A percentile compares a stretch with the other conserved stretches of the same genome.
phyloP scores from a whole-genome alignment of 371 early-diverging fungal genomes.

The Syncephalis plumigaleata region DNA sequence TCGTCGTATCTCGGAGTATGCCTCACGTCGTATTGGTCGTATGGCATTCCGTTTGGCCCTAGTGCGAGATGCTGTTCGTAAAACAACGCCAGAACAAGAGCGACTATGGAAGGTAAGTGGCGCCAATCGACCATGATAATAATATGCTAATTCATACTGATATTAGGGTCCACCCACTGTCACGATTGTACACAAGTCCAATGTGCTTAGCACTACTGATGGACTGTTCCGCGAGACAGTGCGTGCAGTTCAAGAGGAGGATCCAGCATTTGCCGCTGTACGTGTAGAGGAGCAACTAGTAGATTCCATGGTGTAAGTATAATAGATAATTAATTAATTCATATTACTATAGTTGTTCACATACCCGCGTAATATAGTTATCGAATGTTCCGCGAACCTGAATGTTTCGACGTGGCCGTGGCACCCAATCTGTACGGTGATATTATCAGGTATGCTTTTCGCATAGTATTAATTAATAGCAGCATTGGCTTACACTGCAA shows the following conservation, averaged over 20 bases:
- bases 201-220: conserved; percentile 81
- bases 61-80: conserved; percentile 50
- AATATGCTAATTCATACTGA: no score
- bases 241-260: conserved; percentile 47
- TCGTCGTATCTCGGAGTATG: conserved; percentile 73
- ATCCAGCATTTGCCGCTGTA: conserved; percentile 33
- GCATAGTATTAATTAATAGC: no score
- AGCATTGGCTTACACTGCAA: no score
- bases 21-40: conserved; percentile 64
- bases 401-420: conserved; percentile 84
- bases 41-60: conserved; percentile 83
- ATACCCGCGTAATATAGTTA: conserved; percentile 23
- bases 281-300: conserved; percentile 86
- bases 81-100: conserved; percentile 24
- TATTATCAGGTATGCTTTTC: conserved; percentile 51
- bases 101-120: conserved; percentile 46
- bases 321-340: not conserved
- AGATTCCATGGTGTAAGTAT: conserved; percentile 80
- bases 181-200: conserved; percentile 92
- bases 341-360: not conserved
- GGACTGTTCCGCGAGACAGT: conserved; percentile 87
- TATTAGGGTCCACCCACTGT: conserved; percentile 36
- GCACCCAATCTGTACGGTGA: conserved; percentile 94
- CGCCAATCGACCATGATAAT: no score
- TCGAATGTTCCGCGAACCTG: conserved; percentile 90